phyloP scores from a whole-genome alignment of 805 yeast species.

The Schwanniomyces pseudopolymorphus region DNA sequence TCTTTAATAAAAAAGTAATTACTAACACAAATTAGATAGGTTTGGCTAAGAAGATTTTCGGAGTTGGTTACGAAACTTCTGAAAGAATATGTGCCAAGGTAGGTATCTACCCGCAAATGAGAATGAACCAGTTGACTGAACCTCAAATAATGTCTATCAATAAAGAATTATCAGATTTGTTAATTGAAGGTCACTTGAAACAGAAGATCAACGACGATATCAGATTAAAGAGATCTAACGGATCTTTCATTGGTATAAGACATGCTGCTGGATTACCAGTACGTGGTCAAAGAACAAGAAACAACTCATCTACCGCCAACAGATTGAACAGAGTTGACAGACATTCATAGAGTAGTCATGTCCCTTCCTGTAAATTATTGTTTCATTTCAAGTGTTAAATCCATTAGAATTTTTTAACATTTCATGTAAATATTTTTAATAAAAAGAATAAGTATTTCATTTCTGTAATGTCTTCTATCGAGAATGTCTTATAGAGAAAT shows the following conservation, averaged over 20 bases:
- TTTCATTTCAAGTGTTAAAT: background rate
- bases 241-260: conserved; percentile 85
- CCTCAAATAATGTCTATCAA: conserved; percentile 83
- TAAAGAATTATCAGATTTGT: conserved; percentile 79
- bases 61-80: conserved; percentile 77
- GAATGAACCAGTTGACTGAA: conserved; percentile 89
- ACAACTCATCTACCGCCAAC: conserved; percentile 87
- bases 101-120: conserved; percentile 90
- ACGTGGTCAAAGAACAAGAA: conserved; percentile 87
- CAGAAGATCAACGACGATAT: conserved; percentile 79
- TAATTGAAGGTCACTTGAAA: conserved; percentile 77
- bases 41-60: conserved; percentile 78
- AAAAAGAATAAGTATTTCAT: background rate
- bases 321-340: conserved; percentile 78
- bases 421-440: background rate
- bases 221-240: conserved; percentile 72
- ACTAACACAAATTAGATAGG: conserved; percentile 45
- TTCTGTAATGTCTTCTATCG: too few species aligned
- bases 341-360: conserved; percentile 10
- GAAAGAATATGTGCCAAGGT: conserved; percentile 77
- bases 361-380: background rate
- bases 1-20: background rate
- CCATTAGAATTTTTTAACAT: background rate
- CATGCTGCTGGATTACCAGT: conserved; percentile 72
- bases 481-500: too few species aligned